Percentiles rank a stretch among this genome's conserved stretches.
Evolutionary conservation across 768 basidiomycete genomes (phyloP).

Genomic region (Panellus pusillus): DNA sequence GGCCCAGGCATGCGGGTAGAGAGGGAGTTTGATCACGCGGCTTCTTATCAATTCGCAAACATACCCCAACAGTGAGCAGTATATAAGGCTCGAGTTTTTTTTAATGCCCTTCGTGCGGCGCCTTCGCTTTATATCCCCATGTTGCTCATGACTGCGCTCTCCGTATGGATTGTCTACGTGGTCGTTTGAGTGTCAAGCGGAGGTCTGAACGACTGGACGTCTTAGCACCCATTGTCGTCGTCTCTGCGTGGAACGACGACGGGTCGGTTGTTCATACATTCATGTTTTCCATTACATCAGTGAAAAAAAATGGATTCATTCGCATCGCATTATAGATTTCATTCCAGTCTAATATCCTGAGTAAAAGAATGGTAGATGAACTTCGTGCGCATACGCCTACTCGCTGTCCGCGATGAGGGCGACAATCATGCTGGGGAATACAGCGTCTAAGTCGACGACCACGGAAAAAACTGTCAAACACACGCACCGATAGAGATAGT

Average conservation of each 20-base stretch:
- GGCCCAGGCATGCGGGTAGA: too few relatives aligned
- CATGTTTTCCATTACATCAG: neutral
- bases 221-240: slow-evolving; percentile 76
- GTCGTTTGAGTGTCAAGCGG: slow-evolving; percentile 90
- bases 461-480: neutral
- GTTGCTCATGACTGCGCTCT: slow-evolving; percentile 80
- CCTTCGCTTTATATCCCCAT: slow-evolving; percentile 79
- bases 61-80: slow-evolving; percentile 5
- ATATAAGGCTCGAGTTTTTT: slow-evolving; percentile 15
- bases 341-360: slow-evolving; percentile 9
- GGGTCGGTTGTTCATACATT: slow-evolving; percentile 78
- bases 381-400: slow-evolving; percentile 31
- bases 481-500: slow-evolving; percentile 84
- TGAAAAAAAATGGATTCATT: neutral
- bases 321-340: neutral
- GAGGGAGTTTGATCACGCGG: too few relatives aligned
- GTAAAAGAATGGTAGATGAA: slow-evolving; percentile 7
- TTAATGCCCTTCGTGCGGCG: slow-evolving; percentile 66
- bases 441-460: neutral
- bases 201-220: slow-evolving; percentile 76
- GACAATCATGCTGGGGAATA: slow-evolving; percentile 69
- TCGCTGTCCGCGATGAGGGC: slow-evolving; percentile 82
- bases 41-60: neutral
- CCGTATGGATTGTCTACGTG: slow-evolving; percentile 47
- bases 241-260: slow-evolving; percentile 49